Conservation (phyloP, 2,329 filamentous ascomycete genomes). For the Fusarium nurragi region DNA sequence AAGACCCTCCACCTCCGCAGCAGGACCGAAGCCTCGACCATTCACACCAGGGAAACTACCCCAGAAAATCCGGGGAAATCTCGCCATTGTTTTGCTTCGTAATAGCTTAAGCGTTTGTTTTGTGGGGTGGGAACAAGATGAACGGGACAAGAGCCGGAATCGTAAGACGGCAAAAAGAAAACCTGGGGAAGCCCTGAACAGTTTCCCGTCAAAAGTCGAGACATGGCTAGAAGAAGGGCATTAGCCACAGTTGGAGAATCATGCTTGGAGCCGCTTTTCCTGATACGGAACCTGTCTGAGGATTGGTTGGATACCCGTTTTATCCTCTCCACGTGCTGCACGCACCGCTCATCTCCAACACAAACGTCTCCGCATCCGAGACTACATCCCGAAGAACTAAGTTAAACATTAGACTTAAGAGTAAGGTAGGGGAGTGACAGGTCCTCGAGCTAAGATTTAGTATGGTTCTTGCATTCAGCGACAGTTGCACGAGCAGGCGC, state of each 20-base stretch:
- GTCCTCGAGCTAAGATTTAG: constrained; percentile 1
- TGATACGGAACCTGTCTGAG: neutral
- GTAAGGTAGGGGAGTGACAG: too few relatives aligned
- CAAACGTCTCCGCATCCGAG: constrained; percentile 17
- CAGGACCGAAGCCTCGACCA: constrained; percentile 3
- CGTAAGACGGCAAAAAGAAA: constrained; percentile 6
- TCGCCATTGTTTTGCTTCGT: constrained; percentile 24
- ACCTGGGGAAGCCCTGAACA: constrained; percentile 33
- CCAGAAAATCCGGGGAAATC: constrained; percentile 34
- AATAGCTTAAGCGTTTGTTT: constrained; percentile 23
- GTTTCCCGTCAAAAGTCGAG: too few relatives aligned
- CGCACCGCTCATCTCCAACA: constrained; percentile 25
- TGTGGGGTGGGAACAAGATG: too few relatives aligned
- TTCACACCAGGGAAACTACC: constrained; percentile 14
- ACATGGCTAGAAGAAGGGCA: neutral
- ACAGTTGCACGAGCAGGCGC: neutral
- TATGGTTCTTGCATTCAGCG: neutral
- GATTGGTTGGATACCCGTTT: neutral
- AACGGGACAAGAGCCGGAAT: neutral
- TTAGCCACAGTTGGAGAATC: constrained; percentile 19
- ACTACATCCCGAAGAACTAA: neutral
- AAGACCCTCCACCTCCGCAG: constrained; percentile 25
- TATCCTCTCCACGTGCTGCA: constrained; percentile 17
- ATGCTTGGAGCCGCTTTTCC: neutral
- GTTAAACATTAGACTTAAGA: neutral